phyloP scores from a whole-genome alignment of 345 rosid species.

The Arabis hirsuta region DNA sequence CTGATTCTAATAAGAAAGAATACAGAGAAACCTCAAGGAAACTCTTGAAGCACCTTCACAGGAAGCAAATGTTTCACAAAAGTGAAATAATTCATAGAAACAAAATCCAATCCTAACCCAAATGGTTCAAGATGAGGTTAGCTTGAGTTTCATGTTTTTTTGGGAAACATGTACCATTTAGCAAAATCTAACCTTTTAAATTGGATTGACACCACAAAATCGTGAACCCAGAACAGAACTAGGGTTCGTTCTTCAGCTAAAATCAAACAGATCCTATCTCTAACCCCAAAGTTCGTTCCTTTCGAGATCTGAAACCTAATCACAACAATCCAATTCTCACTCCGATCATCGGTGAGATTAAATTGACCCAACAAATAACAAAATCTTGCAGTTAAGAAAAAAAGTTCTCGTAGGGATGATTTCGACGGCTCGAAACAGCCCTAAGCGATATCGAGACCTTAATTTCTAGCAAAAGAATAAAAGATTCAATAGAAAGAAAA shows the following conservation, averaged over 20 bases:
- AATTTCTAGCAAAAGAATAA: background rate
- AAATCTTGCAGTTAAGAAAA: too few relatives aligned
- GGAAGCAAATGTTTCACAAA: conserved; percentile 1
- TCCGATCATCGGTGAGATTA: background rate
- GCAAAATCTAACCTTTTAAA: background rate
- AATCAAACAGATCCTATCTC: background rate
- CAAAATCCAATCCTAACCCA: background rate
- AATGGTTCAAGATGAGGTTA: conserved; percentile 4
- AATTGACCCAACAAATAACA: background rate
- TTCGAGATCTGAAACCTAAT: conserved; percentile 2
- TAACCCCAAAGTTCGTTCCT: background rate
- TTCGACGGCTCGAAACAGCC: background rate
- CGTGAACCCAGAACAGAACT: background rate
- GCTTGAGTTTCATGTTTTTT: background rate
- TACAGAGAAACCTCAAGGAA: background rate
- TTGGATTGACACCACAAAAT: conserved; percentile 3
- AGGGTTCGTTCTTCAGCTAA: conserved; percentile 8
- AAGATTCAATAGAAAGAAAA: too few relatives aligned
- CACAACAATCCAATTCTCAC: background rate
- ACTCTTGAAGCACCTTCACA: background rate
- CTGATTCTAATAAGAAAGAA: background rate
- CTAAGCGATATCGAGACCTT: background rate
- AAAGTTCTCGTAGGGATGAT: too few relatives aligned
- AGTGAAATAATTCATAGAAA: background rate
- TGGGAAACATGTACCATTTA: background rate